These are phyloP conservation scores for Aphanomyces invadans DNA, from an alignment of 352 stramenopile genomes.

Conservation along the genomic window DNA sequence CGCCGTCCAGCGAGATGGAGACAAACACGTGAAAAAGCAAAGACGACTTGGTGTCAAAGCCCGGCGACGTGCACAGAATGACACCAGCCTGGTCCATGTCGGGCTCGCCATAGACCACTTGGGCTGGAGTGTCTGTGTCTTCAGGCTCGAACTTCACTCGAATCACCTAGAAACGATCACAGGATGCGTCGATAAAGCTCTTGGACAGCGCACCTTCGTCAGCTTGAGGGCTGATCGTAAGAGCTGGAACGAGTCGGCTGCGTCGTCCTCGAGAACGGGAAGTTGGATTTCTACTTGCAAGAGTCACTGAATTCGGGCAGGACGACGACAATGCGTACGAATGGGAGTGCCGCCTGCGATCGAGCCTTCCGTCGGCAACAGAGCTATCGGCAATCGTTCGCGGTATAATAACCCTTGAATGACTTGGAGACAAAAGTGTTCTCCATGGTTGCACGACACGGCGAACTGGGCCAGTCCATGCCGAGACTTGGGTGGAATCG, in stretches of 20 bases:
- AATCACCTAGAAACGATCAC: neutral
- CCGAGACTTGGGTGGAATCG: conserved; percentile 7
- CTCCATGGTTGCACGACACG: conserved; percentile 18
- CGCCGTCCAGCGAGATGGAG: conserved; percentile 8
- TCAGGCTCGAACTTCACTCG: conserved; percentile 10
- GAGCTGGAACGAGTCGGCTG: conserved; percentile 8
- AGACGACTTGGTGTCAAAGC: neutral
- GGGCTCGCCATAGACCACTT: conserved; percentile 2
- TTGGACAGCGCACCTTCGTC: neutral
- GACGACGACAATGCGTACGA: neutral
- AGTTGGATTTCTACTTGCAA: neutral
- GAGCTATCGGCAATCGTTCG: neutral
- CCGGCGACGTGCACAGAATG: conserved; percentile 5
- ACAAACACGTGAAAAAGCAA: neutral
- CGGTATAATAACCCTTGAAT: conserved; percentile 8
- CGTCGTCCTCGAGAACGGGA: neutral
- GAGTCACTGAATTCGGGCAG: neutral
- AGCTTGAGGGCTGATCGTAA: neutral
- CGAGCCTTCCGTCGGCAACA: conserved; percentile 2
- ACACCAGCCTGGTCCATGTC: neutral
- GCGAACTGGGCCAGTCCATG: conserved; percentile 9
- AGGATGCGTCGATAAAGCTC: neutral
- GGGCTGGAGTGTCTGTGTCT: neutral
- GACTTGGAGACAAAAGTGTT: conserved; percentile 11
- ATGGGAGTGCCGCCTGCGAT: conserved; percentile 14